Base-by-base conservation (phyloP, 2,329 filamentous ascomycete genomes). In the Fonsecaea multimorphosa region DNA sequence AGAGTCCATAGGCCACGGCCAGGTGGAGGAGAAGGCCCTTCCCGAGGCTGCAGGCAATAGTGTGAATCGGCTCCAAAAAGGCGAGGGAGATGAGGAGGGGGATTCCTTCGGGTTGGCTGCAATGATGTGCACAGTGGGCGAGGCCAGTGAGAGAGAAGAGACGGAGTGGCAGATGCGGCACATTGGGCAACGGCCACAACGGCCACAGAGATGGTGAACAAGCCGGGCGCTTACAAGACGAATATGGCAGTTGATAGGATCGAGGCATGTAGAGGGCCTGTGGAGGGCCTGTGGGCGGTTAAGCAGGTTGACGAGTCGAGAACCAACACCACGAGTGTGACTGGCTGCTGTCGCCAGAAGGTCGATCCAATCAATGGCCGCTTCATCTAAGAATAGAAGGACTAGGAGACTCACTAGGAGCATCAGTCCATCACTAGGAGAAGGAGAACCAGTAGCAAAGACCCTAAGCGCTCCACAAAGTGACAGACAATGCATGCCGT, bases 221-320 rank as follows among this genome's bases (percentile, higher is more conserved):
- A 57, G 40, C 59, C 56, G 61, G 67, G 67, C 67, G 67, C 65
- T 63, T 69, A 67, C 56, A 64, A 49, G 19, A 55, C 12, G 51
- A 54, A 34, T 8, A 19, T 2, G 27, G 11, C 24, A 24, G 36
- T 27, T n/a, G 5, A 38, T 54, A 5, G 11, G 46, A 55, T 40
- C 16, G 8, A 40, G 38, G n/a, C 2, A 51, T 38, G 49, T 52
- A n/a, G n/a, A n/a, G n/a, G n/a, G n/a, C n/a, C n/a, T n/a, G n/a
- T n/a, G n/a, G n/a, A n/a, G n/a, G n/a, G n/a, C n/a, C n/a, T n/a
- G n/a, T n/a, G 29, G 60, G 60, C 60, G 60, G 44, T 29, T 63
- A 58, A 38, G 54, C 54, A 52, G 32, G 53, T 63, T 31, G 27
- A 40, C n/a, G 51, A 52, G n/a, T n/a, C n/a, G n/a, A n/a, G n/a